Evolutionary conservation across 805 yeast species (phyloP).

Genomic region (Clavispora asparagi): DNA sequence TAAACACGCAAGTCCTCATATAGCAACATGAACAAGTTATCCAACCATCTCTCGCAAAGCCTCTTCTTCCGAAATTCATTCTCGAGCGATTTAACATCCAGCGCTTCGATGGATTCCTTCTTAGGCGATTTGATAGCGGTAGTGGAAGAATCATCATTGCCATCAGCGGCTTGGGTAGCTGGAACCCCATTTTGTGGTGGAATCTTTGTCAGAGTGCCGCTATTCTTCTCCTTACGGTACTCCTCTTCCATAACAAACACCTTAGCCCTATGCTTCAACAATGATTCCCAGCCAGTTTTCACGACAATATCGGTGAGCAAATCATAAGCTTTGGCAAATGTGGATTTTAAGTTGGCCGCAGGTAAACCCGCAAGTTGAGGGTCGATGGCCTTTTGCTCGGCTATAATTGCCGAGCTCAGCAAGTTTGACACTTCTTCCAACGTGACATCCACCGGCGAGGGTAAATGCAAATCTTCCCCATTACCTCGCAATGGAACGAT

Average conservation of each 20-base stretch:
- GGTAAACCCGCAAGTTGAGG: conserved; percentile 59
- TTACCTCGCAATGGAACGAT: conserved; percentile 47
- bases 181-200: conserved; percentile 9
- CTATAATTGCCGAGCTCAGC: conserved; percentile 58
- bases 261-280: conserved; percentile 41
- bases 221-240: conserved; percentile 35
- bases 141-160: conserved; percentile 31
- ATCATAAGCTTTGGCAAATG: conserved; percentile 42
- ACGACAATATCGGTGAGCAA: conserved; percentile 40
- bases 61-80: conserved; percentile 57
- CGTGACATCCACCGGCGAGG: conserved; percentile 70
- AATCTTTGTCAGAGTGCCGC: conserved; percentile 14
- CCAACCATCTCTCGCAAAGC: conserved; percentile 71
- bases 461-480: conserved; percentile 59
- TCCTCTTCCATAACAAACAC: conserved; percentile 47
- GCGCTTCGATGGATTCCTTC: conserved; percentile 10
- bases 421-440: conserved; percentile 63
- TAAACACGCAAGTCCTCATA: conserved; percentile 75
- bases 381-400: conserved; percentile 63
- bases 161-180: background rate
- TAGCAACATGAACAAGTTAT: conserved; percentile 60
- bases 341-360: conserved; percentile 58
- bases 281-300: conserved; percentile 43
- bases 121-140: conserved; percentile 34
- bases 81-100: conserved; percentile 12